Evolutionary conservation across 2,329 filamentous ascomycete species (phyloP), one percentile per base, ranked within the genome.

Genomic region (Thelonectria blattea): DNA sequence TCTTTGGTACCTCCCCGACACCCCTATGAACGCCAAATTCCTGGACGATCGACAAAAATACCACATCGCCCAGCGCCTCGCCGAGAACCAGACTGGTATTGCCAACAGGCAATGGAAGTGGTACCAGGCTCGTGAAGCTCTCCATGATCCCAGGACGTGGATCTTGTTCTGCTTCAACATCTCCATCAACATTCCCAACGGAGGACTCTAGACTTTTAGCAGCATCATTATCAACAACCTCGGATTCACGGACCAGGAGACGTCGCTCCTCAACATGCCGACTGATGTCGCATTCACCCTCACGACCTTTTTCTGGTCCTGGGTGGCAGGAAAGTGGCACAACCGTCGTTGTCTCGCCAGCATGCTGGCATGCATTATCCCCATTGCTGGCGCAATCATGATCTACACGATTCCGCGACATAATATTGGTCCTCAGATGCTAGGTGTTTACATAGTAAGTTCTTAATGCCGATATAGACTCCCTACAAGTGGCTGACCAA

Each of bases 71-170:
- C 17, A 55, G 3, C 56, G 60, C 11, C 30, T 62, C 11, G 50
- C 50, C 8, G 51, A 37, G 18, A 62, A 62, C 39, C 34, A 48
- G 42, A 58, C 73, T 43, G 57, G 68, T 18, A 30, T 68, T 53
- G 76, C 79, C 41, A 77, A 79, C 12, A 74, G 76, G 9, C 68
- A 66, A 8, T 84, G 79, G 75, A 76, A 76, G 46, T 79, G 78
- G 75, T 72, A 78, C 6, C 84, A 86, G 69, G 72, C 77, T 34
- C 50, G 71, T 5, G 83, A 86, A 69, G 82, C 80, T 45, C 67
- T 85, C 0, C 56, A 73, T 2, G 84, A 85, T 64, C 80, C 80
- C 9, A 85, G 85, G 69, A 83, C 82, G 0, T 86, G 81, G 82
- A 73, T 85, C 27, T 74, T 86, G 43, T 79, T 83, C 59, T 75